Evolutionary conservation across 2,329 filamentous ascomycete genomes (phyloP).

Genomic region (Monilinia vaccinii-corymbosi): DNA sequence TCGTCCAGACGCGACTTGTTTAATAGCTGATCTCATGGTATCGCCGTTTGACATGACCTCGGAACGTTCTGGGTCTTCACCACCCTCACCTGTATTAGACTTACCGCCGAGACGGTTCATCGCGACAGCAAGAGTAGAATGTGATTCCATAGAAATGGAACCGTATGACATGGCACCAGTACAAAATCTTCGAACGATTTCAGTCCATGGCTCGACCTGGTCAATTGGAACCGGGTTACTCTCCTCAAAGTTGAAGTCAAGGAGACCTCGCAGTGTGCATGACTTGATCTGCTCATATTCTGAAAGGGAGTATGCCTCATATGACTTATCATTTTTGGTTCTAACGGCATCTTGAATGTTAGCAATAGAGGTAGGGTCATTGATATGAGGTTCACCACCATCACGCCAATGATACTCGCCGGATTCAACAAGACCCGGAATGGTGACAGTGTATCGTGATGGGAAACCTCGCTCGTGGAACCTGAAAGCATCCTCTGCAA

Average conservation of each 20-base stretch:
- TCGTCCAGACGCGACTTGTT: conserved; percentile 91
- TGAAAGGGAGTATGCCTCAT: conserved; percentile 87
- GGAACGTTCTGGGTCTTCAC: conserved; percentile 88
- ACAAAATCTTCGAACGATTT: conserved; percentile 92
- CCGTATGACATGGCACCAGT: conserved; percentile 98
- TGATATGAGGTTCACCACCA: conserved; percentile 89
- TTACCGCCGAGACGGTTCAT: conserved; percentile 97
- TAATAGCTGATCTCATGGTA: conserved; percentile 95
- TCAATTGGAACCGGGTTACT: conserved; percentile 80
- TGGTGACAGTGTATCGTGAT: conserved; percentile 62
- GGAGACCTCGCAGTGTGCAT: conserved; percentile 85
- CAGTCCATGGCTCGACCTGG: conserved; percentile 96
- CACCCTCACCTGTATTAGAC: conserved; percentile 96
- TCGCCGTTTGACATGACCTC: conserved; percentile 82
- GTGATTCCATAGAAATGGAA: conserved; percentile 96
- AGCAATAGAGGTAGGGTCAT: conserved; percentile 88
- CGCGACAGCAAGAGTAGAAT: conserved; percentile 88
- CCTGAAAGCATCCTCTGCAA: conserved; percentile 88
- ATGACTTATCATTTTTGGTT: conserved; percentile 97
- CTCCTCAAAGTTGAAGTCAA: conserved; percentile 94
- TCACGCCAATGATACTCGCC: conserved; percentile 99
- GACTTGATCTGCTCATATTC: conserved; percentile 96
- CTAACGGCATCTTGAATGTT: conserved; percentile 96
- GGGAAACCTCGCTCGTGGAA: conserved; percentile 93
- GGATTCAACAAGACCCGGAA: conserved; percentile 79